Base-by-base conservation (phyloP, 257 asterid species). In the Paulownia fortunei region DNA sequence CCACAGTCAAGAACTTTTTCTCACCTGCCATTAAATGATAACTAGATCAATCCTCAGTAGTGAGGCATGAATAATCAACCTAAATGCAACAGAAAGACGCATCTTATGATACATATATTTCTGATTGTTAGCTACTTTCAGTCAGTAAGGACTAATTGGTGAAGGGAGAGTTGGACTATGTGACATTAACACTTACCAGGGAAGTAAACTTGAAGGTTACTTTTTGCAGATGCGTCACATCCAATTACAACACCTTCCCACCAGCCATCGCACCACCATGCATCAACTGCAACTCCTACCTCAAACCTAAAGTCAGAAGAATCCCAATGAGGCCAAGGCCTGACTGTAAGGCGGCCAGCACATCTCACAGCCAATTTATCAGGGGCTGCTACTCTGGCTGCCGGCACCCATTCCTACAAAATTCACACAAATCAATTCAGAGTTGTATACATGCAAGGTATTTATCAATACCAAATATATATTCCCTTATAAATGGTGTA, bases 191-290 rank as follows among this genome's bases (percentile, higher is more conserved):
- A 30, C 73, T 2, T 79, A 90, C 94, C 89, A 0, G 93, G 91
- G 69, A 89, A 84, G 75, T 85, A 92, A 36, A 92, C 85, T 37
- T 80, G 85, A 58, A 86, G 73, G 66, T 62, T 76, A 36, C 68
- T 75, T 37, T 65, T 21, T 30, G 77, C 39, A 52, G 73, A 59
- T 44, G 78, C 59, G 79, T 72, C 82, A 49, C 34, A 18, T 55
- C 92, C 89, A 19, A 72, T 71, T 8, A 88, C 79, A 23, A 91
- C 84, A 24, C 91, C 92, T 86, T 92, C 97, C 95, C 95, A 90
- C 97, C 97, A 90, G 56, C 93, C 97, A 61, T 83, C 76, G 13
- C 83, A 52, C 97, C 88, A 82, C 97, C 93, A 90, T 32, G 91
- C 94, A 80, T 92, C 95, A 54, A 89, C 90, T 11, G 94, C 85